These are phyloP conservation scores for Priceomyces carsonii DNA, from an alignment of 805 yeast genomes.

Conservation along the genomic window DNA sequence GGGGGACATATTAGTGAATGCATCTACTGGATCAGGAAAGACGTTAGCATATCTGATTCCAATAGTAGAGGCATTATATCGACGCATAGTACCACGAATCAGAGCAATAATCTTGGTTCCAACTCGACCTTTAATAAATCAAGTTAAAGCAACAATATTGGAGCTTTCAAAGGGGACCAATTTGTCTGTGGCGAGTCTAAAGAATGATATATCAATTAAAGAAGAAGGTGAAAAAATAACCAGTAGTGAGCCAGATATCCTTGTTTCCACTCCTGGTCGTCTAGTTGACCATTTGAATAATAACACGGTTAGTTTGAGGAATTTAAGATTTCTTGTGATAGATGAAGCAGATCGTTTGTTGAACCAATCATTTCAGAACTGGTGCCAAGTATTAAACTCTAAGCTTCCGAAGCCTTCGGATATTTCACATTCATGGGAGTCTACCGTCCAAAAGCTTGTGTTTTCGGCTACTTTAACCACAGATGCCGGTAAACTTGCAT, in stretches of 20 bases:
- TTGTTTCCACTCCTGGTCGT: conserved; percentile 78
- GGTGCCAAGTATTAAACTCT: conserved; percentile 65
- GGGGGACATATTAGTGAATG: conserved; percentile 86
- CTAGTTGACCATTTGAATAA: conserved; percentile 69
- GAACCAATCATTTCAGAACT: conserved; percentile 90
- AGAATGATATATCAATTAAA: conserved; percentile 50
- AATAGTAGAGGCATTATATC: conserved; percentile 63
- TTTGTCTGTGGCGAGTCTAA: conserved; percentile 61
- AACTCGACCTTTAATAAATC: conserved; percentile 82
- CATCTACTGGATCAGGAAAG: conserved; percentile 95
- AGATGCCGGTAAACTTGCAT: conserved; percentile 82
- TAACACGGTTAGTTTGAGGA: conserved; percentile 45
- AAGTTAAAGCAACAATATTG: conserved; percentile 68
- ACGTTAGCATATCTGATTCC: conserved; percentile 89
- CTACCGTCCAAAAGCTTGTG: conserved; percentile 60
- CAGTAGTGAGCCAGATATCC: conserved; percentile 58
- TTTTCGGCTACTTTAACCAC: conserved; percentile 94
- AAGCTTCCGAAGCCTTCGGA: conserved; percentile 27
- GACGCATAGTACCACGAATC: conserved; percentile 67
- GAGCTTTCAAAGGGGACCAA: conserved; percentile 66
- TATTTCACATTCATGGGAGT: conserved; percentile 32
- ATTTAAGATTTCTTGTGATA: conserved; percentile 62
- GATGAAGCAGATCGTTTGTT: conserved; percentile 84
- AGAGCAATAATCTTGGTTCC: conserved; percentile 85
- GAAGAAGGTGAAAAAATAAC: conserved; percentile 62